phyloP scores from a whole-genome alignment of 208 protist species.

The Leishmania braziliensis region DNA sequence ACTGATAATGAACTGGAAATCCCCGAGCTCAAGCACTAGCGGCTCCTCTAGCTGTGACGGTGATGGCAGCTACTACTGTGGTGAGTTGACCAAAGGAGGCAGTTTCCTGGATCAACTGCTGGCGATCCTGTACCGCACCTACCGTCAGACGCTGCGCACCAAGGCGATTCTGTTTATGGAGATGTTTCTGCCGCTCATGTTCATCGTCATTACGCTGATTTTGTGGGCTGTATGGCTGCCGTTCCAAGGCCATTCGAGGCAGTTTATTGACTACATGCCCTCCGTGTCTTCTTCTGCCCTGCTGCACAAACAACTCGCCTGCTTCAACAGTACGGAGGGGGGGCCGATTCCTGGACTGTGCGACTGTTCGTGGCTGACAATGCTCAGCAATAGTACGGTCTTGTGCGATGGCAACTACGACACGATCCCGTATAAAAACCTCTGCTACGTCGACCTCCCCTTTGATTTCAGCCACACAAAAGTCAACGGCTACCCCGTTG shows the following conservation, averaged over 20 bases:
- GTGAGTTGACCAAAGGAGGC: slow-evolving; percentile 21
- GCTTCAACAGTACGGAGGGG: slow-evolving; percentile 19
- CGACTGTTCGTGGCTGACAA: slow-evolving; percentile 23
- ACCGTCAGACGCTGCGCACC: slow-evolving; percentile 40
- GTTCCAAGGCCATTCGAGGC: neutral
- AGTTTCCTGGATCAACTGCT: slow-evolving; percentile 48
- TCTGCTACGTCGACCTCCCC: slow-evolving; percentile 32
- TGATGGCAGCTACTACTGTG: neutral
- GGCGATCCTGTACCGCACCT: slow-evolving; percentile 52
- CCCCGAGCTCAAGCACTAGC: neutral
- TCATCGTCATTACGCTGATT: slow-evolving; percentile 45
- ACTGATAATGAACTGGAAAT: neutral
- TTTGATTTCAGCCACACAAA: slow-evolving; percentile 15
- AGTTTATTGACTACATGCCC: slow-evolving; percentile 36
- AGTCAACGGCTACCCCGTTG: slow-evolving; percentile 20
- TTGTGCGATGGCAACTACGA: slow-evolving; percentile 40
- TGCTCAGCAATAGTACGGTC: neutral
- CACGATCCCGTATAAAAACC: slow-evolving; percentile 30
- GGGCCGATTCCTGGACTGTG: slow-evolving; percentile 29
- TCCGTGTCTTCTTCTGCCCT: slow-evolving; percentile 10
- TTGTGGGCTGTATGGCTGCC: slow-evolving; percentile 44
- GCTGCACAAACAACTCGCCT: slow-evolving; percentile 23
- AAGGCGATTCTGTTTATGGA: slow-evolving; percentile 34
- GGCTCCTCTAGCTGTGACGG: neutral
- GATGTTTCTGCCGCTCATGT: slow-evolving; percentile 62